Base-by-base conservation (phyloP, 495 filamentous ascomycete genomes). In the Trichoderma parareesei region DNA sequence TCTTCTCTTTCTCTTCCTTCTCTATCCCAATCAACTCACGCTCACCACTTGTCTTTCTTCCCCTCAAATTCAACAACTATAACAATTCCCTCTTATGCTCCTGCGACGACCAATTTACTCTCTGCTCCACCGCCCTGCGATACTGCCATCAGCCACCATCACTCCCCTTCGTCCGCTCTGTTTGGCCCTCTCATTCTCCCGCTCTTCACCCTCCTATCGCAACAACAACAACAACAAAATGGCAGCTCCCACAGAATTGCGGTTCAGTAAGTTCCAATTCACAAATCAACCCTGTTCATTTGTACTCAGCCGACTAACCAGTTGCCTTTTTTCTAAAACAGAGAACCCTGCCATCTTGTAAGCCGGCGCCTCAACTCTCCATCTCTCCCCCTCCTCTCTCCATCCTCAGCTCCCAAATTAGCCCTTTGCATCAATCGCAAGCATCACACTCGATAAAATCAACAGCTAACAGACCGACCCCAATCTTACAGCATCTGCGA, bases 401-500 rank as follows among this genome's bases (percentile, higher is more conserved):
- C 16, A 46, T 46, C 43, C 7, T 43, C 7, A 44, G 16, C 3
- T 13, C 43, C 6, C 6, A 44, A 44, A 44, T 44, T 7, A 44
- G 9, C 16, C 5, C 27, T 27, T 27, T 27, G 27, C 27, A 27
- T 27, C 27, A 27, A 27, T 27, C 27, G 27, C 27, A 27, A 27
- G 27, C 40, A 41, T 41, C 14, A n/a, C 6, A 38, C 16, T 0
- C 14, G 35, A 35, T 6, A 16, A 18, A 16, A 38, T 27, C 2
- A 18, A 9, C 2, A 11, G n/a, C 46, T 49, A 14, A 16, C 33
- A 38, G 59, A 41, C 64, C 61, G 2, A 41, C 40, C 61, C 64
- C 33, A 62, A 42, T 2, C 0, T 9, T 9, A 41, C 69, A 98
- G 93, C 69, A 83, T 98, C 70, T 98, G 94, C 79, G 94, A 98